phyloP scores from a whole-genome alignment of 2,329 filamentous ascomycete genomes.

The Sphaerulina populicola region DNA sequence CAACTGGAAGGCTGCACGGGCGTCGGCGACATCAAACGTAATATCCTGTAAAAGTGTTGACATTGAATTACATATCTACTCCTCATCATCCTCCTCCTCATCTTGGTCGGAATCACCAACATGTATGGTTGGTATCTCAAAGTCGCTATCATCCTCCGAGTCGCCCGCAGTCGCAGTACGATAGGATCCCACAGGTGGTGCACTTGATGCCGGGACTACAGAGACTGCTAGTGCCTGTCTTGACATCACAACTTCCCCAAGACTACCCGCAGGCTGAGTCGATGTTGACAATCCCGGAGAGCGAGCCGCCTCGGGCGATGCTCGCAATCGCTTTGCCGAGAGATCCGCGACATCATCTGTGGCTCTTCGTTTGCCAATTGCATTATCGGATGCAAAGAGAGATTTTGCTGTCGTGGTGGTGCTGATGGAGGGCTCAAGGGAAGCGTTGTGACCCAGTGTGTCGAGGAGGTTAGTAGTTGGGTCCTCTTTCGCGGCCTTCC shows the following conservation, averaged over 20 bases:
- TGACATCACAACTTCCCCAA: too few relatives aligned
- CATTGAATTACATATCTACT: neutral
- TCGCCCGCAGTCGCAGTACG: conserved; percentile 10
- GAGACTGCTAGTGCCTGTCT: neutral
- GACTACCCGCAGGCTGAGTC: neutral
- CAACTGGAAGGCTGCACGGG: too few relatives aligned
- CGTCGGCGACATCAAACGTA: too few relatives aligned
- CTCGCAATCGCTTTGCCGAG: conserved; percentile 20
- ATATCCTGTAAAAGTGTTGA: neutral
- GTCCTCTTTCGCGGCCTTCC: neutral
- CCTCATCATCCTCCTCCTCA: conserved; percentile 4
- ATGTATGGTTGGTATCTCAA: conserved; percentile 30
- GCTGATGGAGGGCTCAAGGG: neutral
- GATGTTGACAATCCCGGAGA: neutral
- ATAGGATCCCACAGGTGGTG: conserved; percentile 9
- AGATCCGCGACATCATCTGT: conserved; percentile 3
- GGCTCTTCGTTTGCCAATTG: conserved; percentile 9
- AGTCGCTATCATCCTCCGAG: conserved; percentile 29
- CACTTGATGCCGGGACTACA: conserved; percentile 3
- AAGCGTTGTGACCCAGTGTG: conserved; percentile 11
- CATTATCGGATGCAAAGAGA: neutral
- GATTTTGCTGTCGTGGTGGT: conserved; percentile 4
- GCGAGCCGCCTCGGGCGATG: conserved; percentile 13
- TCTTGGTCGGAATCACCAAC: conserved; percentile 1
- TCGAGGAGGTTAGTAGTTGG: conserved; percentile 7